Percentiles rank a stretch among this genome's conserved stretches.
Conservation (phyloP, 2,329 filamentous ascomycete genomes). For the Hymenotorrendiella dingleyae region DNA sequence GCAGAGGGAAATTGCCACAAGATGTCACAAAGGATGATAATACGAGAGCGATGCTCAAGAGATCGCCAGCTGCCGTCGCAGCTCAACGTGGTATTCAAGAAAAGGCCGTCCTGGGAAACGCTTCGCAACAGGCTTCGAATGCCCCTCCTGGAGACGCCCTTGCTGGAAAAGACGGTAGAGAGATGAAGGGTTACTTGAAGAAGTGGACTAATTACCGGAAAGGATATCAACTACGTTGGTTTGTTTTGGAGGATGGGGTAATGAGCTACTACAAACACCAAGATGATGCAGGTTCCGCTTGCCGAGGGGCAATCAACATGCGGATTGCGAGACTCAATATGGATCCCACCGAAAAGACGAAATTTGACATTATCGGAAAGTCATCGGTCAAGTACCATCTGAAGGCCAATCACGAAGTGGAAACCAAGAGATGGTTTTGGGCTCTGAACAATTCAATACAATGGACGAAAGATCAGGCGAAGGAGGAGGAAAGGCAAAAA, state of each 20-base stretch:
- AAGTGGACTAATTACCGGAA: conserved; percentile 99
- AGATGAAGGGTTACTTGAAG: conserved; percentile 98
- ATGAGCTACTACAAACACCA: conserved; percentile 99
- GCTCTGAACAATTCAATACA: conserved; percentile 97
- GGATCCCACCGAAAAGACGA: conserved; percentile 94
- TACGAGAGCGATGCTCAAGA: conserved; percentile 83
- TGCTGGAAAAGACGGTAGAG: conserved; percentile 78
- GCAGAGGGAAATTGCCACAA: conserved; percentile 91
- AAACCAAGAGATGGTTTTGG: conserved; percentile 99
- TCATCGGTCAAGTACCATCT: conserved; percentile 98
- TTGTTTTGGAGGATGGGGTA: conserved; percentile 94
- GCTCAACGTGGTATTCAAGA: conserved; percentile 95
- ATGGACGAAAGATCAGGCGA: conserved; percentile 95
- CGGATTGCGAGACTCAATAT: conserved; percentile 90
- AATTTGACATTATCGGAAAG: conserved; percentile 96
- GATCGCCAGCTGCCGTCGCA: conserved; percentile 86
- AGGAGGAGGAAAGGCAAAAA: conserved; percentile 75
- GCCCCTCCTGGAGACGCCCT: conserved; percentile 52
- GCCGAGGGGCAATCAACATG: conserved; percentile 98
- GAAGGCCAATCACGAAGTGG: conserved; percentile 96
- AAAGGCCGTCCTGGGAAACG: conserved; percentile 84
- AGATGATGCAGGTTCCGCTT: conserved; percentile 92
- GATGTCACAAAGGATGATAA: conserved; percentile 94
- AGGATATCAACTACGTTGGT: conserved; percentile 95
- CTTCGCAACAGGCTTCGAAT: conserved; percentile 45